Percentiles rank a stretch among this genome's conserved stretches.
Conservation (phyloP, 306 rosid species). For the Cercis canadensis region DNA sequence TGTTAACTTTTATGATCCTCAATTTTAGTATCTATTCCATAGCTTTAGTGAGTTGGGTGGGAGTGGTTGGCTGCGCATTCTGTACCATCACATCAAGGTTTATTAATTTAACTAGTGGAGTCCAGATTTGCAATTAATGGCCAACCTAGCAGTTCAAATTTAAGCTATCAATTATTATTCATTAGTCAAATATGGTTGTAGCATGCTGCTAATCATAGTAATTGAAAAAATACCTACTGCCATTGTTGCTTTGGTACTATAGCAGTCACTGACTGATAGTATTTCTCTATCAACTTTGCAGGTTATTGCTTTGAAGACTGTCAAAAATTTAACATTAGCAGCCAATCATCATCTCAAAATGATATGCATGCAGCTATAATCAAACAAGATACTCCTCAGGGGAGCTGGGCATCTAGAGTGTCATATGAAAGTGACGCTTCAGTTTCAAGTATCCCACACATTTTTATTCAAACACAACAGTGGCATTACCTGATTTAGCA, state of each 20-base stretch:
- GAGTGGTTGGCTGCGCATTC: slow-evolving; percentile 12
- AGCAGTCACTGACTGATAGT: not conserved
- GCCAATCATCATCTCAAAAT: slow-evolving; percentile 42
- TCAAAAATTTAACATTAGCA: slow-evolving; percentile 33
- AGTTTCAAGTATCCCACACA: slow-evolving; percentile 43
- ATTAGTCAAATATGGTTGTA: not conserved
- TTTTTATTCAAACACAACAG: not conserved
- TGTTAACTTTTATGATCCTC: not conserved
- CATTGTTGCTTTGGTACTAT: not conserved
- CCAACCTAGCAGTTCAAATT: not conserved
- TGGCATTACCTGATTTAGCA: slow-evolving; percentile 3
- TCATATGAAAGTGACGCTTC: slow-evolving; percentile 44
- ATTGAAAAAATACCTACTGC: not conserved
- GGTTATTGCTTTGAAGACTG: slow-evolving; percentile 37
- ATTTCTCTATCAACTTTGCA: slow-evolving; percentile 11
- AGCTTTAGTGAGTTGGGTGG: not conserved
- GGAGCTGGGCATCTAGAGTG: slow-evolving; percentile 40
- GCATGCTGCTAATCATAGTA: not conserved
- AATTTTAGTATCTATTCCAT: not conserved
- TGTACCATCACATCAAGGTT: not conserved
- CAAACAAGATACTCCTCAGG: slow-evolving; percentile 32
- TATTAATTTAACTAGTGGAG: not conserved
- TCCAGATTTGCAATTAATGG: slow-evolving; percentile 12
- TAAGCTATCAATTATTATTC: slow-evolving; percentile 7
- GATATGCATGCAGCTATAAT: slow-evolving; percentile 31